These are phyloP conservation scores for Aureobasidium sp. DNA, from an alignment of 2,329 filamentous ascomycete species.

Conservation along the genomic window DNA sequence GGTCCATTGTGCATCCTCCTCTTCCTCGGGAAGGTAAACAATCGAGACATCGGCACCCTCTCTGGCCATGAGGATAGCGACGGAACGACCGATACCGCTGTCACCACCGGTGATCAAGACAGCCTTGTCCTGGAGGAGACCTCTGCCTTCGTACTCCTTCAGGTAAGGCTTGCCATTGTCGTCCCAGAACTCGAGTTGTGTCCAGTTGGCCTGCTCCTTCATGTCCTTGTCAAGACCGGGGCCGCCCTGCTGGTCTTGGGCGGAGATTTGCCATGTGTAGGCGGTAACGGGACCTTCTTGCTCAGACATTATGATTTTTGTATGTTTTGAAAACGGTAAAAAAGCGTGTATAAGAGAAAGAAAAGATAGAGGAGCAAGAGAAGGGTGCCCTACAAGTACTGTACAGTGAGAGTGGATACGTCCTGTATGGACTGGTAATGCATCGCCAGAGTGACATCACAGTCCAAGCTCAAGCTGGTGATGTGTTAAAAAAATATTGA, in stretches of 20 bases:
- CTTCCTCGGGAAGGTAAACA: slow-evolving; percentile 47
- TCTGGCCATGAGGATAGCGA: slow-evolving; percentile 48
- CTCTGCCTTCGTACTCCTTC: slow-evolving; percentile 25
- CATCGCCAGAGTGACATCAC: too few relatives aligned
- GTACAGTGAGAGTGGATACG: too few relatives aligned
- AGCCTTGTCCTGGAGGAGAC: slow-evolving; percentile 24
- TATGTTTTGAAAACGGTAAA: not conserved
- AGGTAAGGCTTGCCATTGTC: slow-evolving; percentile 24
- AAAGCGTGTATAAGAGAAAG: not conserved
- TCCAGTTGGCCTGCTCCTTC: slow-evolving; percentile 23
- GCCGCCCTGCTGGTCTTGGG: slow-evolving; percentile 24
- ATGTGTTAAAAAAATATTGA: too few relatives aligned
- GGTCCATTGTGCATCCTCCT: slow-evolving; percentile 47
- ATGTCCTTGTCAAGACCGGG: slow-evolving; percentile 25
- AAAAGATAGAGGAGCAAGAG: not conserved
- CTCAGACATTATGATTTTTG: slow-evolving; percentile 1
- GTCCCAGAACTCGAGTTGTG: slow-evolving; percentile 25
- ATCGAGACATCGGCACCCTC: slow-evolving; percentile 51
- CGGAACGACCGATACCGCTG: slow-evolving; percentile 41
- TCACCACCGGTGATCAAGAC: slow-evolving; percentile 21
- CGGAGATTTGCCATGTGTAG: slow-evolving; percentile 21
- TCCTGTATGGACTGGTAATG: too few relatives aligned
- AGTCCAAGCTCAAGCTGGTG: too few relatives aligned
- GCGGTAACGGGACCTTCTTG: slow-evolving; percentile 15
- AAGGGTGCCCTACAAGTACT: not conserved